phyloP scores from a whole-genome alignment of 208 protist genomes.

The Phytomonas sp. region DNA sequence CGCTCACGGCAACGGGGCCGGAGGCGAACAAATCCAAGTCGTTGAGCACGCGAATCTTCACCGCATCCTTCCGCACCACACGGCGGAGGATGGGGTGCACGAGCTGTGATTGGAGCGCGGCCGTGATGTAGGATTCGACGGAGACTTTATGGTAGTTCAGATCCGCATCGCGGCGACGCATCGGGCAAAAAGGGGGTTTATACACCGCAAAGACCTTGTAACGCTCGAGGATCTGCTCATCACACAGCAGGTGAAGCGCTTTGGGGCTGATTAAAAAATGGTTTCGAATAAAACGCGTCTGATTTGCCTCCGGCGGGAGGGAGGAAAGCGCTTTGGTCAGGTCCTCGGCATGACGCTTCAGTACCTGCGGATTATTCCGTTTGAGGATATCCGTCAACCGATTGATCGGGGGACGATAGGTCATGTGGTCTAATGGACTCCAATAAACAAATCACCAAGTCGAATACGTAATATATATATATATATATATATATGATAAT shows the following conservation, averaged over 20 bases:
- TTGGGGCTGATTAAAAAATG: constrained; percentile 74
- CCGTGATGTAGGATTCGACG: constrained; percentile 69
- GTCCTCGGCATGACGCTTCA: constrained; percentile 51
- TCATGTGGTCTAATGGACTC: constrained; percentile 25
- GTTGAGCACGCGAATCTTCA: constrained; percentile 65
- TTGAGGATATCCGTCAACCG: constrained; percentile 70
- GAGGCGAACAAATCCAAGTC: constrained; percentile 57
- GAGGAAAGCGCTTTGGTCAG: constrained; percentile 31
- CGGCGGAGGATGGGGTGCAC: constrained; percentile 36
- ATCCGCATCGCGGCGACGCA: constrained; percentile 48
- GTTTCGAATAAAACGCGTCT: constrained; percentile 78
- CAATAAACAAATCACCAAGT: constrained; percentile 3
- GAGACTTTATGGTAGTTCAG: constrained; percentile 78
- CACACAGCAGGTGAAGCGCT: constrained; percentile 33
- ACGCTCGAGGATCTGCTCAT: constrained; percentile 25
- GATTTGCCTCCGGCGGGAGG: constrained; percentile 41
- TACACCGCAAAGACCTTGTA: constrained; percentile 70
- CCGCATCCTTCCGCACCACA: constrained; percentile 1
- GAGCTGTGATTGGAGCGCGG: constrained; percentile 44
- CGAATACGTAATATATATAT: not conserved
- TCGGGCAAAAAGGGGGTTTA: constrained; percentile 87
- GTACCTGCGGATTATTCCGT: constrained; percentile 44
- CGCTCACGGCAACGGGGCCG: constrained; percentile 61
- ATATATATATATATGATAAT: constrained; percentile 4
- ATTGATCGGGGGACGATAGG: constrained; percentile 32